phyloP scores from a whole-genome alignment of 169 alveolate species.

The Theileria orientalis region DNA sequence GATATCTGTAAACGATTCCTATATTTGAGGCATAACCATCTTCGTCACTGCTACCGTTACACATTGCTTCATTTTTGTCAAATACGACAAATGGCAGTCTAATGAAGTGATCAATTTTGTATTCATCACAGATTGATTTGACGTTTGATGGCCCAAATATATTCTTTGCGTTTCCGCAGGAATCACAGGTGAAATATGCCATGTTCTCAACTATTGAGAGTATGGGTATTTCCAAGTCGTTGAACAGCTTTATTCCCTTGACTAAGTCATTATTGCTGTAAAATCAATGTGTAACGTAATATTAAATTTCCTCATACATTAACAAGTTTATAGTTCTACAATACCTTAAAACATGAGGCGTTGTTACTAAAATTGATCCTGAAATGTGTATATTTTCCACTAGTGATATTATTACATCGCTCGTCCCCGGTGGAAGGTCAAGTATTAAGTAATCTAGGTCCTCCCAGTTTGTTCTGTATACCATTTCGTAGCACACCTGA shows the following conservation, averaged over 20 bases:
- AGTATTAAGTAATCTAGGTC: conserved; percentile 94
- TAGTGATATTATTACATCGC: conserved; percentile 95
- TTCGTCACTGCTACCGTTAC: not conserved
- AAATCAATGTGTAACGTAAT: no score
- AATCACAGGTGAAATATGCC: conserved; percentile 88
- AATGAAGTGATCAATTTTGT: conserved; percentile 8
- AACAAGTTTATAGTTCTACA: conserved; percentile 83
- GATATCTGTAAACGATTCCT: not conserved
- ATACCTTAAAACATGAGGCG: conserved; percentile 70
- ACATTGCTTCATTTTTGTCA: not conserved
- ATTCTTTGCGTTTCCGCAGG: conserved; percentile 23
- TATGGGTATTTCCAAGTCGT: conserved; percentile 88
- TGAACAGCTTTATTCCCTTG: conserved; percentile 92
- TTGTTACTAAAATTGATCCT: conserved; percentile 84
- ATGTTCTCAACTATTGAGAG: conserved; percentile 93
- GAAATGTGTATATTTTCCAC: conserved; percentile 87
- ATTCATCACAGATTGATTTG: conserved; percentile 12
- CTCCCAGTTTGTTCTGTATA: conserved; percentile 95
- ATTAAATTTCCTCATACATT: conserved; percentile 71
- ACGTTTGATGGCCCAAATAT: conserved; percentile 38
- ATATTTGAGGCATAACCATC: not conserved
- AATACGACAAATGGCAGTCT: conserved; percentile 9
- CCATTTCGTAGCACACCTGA: conserved; percentile 87
- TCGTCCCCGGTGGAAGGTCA: conserved; percentile 99
- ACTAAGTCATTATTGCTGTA: conserved; percentile 91